A percentile compares a stretch with the other conserved stretches of the same genome.
Conservation (phyloP, 805 yeast genomes). For the Cyberlindnera samutprakarnensis region DNA sequence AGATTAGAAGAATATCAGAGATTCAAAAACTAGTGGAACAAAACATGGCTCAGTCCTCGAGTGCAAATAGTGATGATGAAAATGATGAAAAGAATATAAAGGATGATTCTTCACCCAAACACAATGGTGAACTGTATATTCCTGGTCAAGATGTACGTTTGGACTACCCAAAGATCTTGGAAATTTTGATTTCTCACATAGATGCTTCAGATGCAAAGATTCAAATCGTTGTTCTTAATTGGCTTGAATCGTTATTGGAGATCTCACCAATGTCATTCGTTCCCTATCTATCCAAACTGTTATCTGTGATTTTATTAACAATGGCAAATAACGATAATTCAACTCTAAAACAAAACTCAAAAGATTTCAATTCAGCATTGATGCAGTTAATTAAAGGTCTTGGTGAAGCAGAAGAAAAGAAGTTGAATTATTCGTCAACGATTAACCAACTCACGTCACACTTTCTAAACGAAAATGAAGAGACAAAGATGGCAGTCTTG, state of each 20-base stretch:
- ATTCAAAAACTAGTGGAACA: slow-evolving; percentile 48
- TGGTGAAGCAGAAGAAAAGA: slow-evolving; percentile 21
- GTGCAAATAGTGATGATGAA: slow-evolving; percentile 7
- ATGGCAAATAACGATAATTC: slow-evolving; percentile 39
- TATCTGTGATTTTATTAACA: slow-evolving; percentile 59
- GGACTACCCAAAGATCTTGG: slow-evolving; percentile 74
- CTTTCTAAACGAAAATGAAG: slow-evolving; percentile 67
- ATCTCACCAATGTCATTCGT: slow-evolving; percentile 72
- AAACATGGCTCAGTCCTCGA: slow-evolving; percentile 9
- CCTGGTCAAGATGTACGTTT: slow-evolving; percentile 79
- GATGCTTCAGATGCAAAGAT: slow-evolving; percentile 65
- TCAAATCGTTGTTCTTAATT: slow-evolving; percentile 68
- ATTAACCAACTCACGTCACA: slow-evolving; percentile 69
- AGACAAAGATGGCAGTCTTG: slow-evolving; percentile 73
- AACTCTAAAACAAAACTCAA: slow-evolving; percentile 45
- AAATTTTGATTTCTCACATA: slow-evolving; percentile 72
- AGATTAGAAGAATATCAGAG: slow-evolving; percentile 68
- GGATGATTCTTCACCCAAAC: no score
- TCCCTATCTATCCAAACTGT: slow-evolving; percentile 64
- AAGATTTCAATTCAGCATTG: slow-evolving; percentile 47
- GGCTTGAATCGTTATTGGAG: slow-evolving; percentile 71
- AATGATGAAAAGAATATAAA: no score
- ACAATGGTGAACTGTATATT: slow-evolving; percentile 49
- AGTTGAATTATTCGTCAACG: slow-evolving; percentile 48
- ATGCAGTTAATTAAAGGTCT: slow-evolving; percentile 36